Evolutionary conservation across 495 filamentous ascomycete species (phyloP).

Genomic region (Neurospora hispaniola): DNA sequence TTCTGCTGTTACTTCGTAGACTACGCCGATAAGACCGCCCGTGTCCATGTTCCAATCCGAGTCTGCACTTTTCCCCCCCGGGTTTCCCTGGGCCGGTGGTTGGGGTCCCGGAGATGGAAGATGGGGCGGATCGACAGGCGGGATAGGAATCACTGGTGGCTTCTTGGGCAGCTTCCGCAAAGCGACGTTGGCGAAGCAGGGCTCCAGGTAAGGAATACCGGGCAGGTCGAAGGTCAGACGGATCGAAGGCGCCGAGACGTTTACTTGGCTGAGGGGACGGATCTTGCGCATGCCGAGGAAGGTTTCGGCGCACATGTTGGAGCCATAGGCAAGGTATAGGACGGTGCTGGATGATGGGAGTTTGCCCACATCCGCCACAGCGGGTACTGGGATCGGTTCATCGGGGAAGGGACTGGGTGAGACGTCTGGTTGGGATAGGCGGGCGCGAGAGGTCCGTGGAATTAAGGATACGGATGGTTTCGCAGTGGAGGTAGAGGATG

Average conservation of each 20-base stretch:
- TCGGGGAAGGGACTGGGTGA: constrained; percentile 14
- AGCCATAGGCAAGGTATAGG: constrained; percentile 92
- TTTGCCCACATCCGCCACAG: not conserved
- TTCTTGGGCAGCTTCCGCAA: constrained; percentile 37
- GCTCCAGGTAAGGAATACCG: constrained; percentile 77
- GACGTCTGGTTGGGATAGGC: constrained; percentile 23
- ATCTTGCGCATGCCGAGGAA: constrained; percentile 71
- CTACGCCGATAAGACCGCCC: constrained; percentile 78
- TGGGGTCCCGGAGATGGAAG: not conserved
- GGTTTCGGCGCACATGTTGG: constrained; percentile 67
- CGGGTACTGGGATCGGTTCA: constrained; percentile 14
- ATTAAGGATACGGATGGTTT: not conserved
- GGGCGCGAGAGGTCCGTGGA: constrained; percentile 12
- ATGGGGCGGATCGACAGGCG: constrained; percentile 21
- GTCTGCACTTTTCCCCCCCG: constrained; percentile 12
- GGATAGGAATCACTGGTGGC: constrained; percentile 21
- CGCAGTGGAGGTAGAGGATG: not conserved
- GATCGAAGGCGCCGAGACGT: constrained; percentile 70
- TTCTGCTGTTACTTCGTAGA: constrained; percentile 76
- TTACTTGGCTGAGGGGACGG: constrained; percentile 62
- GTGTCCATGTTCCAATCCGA: constrained; percentile 44
- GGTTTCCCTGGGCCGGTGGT: not conserved
- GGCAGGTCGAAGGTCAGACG: constrained; percentile 75
- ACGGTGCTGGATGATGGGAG: constrained; percentile 37
- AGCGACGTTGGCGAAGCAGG: constrained; percentile 79